Percentiles rank a stretch among this genome's conserved stretches.
Evolutionary conservation across 177 flowering plant species (phyloP).

Genomic region (Vitis hybrid): DNA sequence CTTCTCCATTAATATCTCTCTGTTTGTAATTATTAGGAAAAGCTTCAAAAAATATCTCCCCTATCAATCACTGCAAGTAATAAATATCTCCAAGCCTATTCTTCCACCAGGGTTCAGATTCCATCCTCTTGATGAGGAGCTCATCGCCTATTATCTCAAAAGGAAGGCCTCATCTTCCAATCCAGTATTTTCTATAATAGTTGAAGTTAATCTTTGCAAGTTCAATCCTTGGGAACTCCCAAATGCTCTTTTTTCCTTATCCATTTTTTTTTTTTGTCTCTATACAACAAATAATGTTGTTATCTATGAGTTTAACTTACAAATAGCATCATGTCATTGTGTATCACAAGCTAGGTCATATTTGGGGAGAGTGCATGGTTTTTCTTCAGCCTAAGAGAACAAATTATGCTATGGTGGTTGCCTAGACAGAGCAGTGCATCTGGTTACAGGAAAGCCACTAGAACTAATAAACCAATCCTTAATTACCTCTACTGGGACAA

Average conservation of each 20-base stretch:
- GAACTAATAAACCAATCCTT: constrained; percentile 31
- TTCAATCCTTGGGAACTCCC: constrained; percentile 44
- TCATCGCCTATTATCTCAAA: constrained; percentile 32
- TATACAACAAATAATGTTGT: no score
- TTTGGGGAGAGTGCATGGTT: constrained; percentile 23
- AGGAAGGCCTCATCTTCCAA: constrained; percentile 23
- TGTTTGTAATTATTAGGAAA: constrained; percentile 3
- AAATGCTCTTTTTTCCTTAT: constrained; percentile 15
- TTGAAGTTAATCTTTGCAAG: constrained; percentile 39
- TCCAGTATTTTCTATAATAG: constrained; percentile 20
- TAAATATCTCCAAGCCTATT: constrained; percentile 9
- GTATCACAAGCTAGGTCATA: constrained; percentile 14
- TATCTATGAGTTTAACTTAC: no score
- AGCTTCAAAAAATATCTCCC: background rate
- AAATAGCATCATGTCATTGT: no score
- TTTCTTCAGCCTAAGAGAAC: constrained; percentile 29
- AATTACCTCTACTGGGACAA: constrained; percentile 12
- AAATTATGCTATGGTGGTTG: constrained; percentile 35
- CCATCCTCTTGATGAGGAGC: constrained; percentile 45
- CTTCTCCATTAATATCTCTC: background rate
- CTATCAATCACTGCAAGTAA: constrained; percentile 1
- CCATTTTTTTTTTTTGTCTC: no score
- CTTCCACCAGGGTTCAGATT: constrained; percentile 30
- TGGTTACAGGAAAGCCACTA: constrained; percentile 41
- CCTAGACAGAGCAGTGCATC: constrained; percentile 32